Evolutionary conservation across 768 basidiomycete species (phyloP), one percentile per base, ranked within the genome.

Genomic region (Xerocomellus dryophilus): DNA sequence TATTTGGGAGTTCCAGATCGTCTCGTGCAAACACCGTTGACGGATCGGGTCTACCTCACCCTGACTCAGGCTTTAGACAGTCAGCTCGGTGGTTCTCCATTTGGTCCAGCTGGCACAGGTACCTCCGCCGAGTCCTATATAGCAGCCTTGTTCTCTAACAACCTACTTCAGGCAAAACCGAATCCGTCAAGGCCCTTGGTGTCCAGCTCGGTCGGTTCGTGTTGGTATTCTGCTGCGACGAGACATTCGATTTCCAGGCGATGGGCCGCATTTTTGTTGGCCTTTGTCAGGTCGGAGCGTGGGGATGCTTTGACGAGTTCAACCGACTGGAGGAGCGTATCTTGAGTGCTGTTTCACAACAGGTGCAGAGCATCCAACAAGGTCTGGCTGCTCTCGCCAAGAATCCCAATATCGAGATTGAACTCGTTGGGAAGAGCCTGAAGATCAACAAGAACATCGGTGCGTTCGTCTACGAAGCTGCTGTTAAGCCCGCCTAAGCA

Each of bases 211-310:
- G 97, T 38, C 86, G 97, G 35, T 99, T 99, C 65, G 97, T 99
- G n/a, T 80, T 99, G 44, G 97, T 99, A n/a, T 99, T 99, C 76
- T 98, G 97, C 69, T 99, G 97, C 66, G 97, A 99, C 71, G 97
- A 99, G 71, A 97, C 92, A 0, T 98, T 99, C 72, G 97, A 99
- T 72, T 98, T 98, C 79, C 95, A 98, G 69, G 97, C 97, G 2
- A 98, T 99, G 97, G 97, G 97, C 58, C 90, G 97, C 58, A 98
- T 99, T 62, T 99, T 99, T 68, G 86, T 98, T 63, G 97, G 97
- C 47, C 82, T 99, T 14, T 99, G 97, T 74, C 95, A 97, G 78
- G 97, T 98, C 34, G 97, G 97, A 31, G 97, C 97, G 1, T 99
- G 97, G 97, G 97, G 97, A 12, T 95, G 91, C 66, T 94, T 95